Evolutionary conservation across 2,329 filamentous ascomycete species (phyloP), one percentile per base, ranked within the genome.

Genomic region (Fusarium pseudonygamai): DNA sequence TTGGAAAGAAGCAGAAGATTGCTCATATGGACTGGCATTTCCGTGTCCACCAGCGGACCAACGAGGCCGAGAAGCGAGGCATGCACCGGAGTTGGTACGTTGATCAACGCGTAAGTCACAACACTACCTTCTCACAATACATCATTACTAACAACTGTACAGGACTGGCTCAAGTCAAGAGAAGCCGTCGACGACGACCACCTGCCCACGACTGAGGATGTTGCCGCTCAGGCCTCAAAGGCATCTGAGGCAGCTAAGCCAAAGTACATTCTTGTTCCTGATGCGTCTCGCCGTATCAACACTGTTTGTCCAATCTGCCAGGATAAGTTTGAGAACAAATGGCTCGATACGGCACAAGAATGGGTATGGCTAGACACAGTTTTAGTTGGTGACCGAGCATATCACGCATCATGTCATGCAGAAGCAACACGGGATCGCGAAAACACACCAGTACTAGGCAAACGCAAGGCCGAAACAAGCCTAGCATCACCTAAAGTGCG

Each of bases 1-100:
- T 93, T 73, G 96, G 96, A 18, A 93, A 91, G 77, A 91, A 92
- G 79, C 93, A 93, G 85, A 98, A 98, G 84, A 93, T 92, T 30
- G 91, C 92, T 7, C 96, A 99, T 80, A 92, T 99, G 86, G 96
- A 99, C 83, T 99, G 96, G 96, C 96, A 99, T 82, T 99, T 99
- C 84, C 92, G 93, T 64, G 95, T 96, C 30, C 96, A 98, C 79
- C 93, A 95, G 78, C 92, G 95, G 50, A 94, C 97, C 83, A 91
- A 91, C 6, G 96, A 98, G 76, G 92, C 93, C 20, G 91, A 94
- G 78, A 96, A 94, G 80, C 90, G 94, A 69, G 95, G 93, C 37
- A 93, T 97, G 77, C 95, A 97, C 79, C 92, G 96, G 39, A 97
- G 94, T 82, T 98, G 95, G 94, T 98, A 97, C 80, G 91, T 97